These are phyloP conservation scores for Leishmania guyanensis DNA, from an alignment of 208 protist genomes.

Conservation along the genomic window DNA sequence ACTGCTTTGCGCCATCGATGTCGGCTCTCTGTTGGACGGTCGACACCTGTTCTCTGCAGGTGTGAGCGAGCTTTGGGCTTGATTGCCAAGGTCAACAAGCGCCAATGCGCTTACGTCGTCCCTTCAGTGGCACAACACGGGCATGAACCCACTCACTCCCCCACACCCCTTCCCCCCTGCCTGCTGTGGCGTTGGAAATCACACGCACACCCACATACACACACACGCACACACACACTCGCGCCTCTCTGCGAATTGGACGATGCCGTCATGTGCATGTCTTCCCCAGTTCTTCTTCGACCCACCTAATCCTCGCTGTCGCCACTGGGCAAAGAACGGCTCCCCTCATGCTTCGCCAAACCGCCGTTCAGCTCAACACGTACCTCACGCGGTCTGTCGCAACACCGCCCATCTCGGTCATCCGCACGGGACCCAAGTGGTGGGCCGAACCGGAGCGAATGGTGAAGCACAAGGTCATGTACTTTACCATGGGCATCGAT, in stretches of 20 bases:
- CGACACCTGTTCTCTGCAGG: neutral
- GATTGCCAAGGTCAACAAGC: too few relatives aligned
- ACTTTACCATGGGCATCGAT: slow-evolving; percentile 90
- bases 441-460: slow-evolving; percentile 89
- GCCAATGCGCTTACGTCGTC: neutral
- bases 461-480: slow-evolving; percentile 88
- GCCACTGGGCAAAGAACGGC: neutral
- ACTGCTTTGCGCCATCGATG: neutral
- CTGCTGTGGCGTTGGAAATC: neutral
- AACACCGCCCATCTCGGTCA: slow-evolving; percentile 78
- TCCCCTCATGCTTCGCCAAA: slow-evolving; percentile 48
- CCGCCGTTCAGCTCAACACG: slow-evolving; percentile 54
- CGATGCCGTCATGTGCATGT: neutral
- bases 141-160: neutral
- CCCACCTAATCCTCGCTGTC: neutral
- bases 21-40: neutral
- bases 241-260: neutral
- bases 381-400: slow-evolving; percentile 80
- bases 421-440: slow-evolving; percentile 82
- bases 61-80: neutral
- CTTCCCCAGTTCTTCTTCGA: neutral
- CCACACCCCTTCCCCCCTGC: neutral
- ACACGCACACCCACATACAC: neutral
- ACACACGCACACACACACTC: neutral
- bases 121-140: neutral